Percentiles rank a stretch among this genome's conserved stretches.
These are phyloP conservation scores for Leptomonas seymouri DNA, from an alignment of 208 protist species.

Conservation along the genomic window DNA sequence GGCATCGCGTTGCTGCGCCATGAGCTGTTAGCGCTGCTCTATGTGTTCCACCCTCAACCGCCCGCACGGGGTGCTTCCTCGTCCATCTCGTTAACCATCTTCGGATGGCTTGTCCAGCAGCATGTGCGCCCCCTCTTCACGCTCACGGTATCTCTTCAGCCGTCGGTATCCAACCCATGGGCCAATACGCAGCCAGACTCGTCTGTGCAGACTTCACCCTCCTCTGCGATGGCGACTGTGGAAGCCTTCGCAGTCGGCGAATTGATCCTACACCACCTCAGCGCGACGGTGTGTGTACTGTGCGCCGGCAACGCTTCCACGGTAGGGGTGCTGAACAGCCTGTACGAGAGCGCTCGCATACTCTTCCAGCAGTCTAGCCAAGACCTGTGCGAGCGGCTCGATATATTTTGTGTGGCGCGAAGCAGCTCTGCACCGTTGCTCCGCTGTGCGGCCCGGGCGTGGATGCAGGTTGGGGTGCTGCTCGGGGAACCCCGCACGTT, in stretches of 20 bases:
- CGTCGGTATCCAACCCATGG: no score
- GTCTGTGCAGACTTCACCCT: no score
- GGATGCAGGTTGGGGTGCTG: conserved; percentile 34
- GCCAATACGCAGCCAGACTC: no score
- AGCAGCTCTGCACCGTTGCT: neutral
- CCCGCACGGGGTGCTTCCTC: neutral
- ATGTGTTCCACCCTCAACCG: neutral
- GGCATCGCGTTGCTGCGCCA: conserved; percentile 20
- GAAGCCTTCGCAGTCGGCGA: conserved; percentile 1
- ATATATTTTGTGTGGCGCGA: neutral
- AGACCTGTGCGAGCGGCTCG: conserved; percentile 4
- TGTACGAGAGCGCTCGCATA: conserved; percentile 7
- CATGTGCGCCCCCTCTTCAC: conserved; percentile 2
- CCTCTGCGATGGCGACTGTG: neutral
- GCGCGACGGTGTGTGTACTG: neutral
- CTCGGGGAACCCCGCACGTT: conserved; percentile 20
- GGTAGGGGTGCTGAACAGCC: neutral
- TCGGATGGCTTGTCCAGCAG: neutral
- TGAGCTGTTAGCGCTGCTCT: conserved; percentile 15
- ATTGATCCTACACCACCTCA: conserved; percentile 1
- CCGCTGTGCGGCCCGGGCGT: conserved; percentile 5
- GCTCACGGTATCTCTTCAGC: neutral
- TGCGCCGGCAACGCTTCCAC: no score
- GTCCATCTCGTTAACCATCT: neutral
- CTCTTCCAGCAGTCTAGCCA: conserved; percentile 19